A percentile compares a stretch with the other conserved stretches of the same genome.
Conservation (phyloP, 2,329 filamentous ascomycete genomes). For the Juglanconis oblonga region DNA sequence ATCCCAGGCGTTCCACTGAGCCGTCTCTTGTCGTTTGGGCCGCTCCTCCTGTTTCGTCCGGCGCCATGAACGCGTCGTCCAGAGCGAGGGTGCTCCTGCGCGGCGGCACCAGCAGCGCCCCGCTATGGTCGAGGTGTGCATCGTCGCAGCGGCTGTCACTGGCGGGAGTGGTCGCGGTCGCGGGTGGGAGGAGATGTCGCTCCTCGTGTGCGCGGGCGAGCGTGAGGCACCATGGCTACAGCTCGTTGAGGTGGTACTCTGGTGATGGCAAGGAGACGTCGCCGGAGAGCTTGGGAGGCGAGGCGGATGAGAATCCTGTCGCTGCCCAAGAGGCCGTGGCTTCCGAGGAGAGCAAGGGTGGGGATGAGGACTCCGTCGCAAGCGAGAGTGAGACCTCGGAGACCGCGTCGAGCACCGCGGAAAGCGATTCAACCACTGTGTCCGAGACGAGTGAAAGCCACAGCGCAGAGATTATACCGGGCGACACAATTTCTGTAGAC, state of each 20-base stretch:
- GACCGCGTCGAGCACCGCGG: not conserved
- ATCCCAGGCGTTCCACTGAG: too few species aligned
- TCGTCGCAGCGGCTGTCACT: not conserved
- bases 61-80: constrained; percentile 5
- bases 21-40: too few species aligned
- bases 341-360: not conserved
- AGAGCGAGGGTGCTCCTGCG: constrained; percentile 4
- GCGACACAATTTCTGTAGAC: too few species aligned
- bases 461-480: too few species aligned
- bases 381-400: constrained; percentile 5
- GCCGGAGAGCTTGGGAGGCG: not conserved
- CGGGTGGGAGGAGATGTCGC: not conserved
- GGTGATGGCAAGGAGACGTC: not conserved
- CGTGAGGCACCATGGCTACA: too few species aligned
- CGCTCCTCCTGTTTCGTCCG: not conserved
- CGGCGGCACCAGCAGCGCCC: not conserved
- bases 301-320: not conserved
- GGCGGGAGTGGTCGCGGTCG: not conserved
- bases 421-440: not conserved
- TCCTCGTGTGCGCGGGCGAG: not conserved
- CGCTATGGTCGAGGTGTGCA: not conserved
- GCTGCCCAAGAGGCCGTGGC: not conserved
- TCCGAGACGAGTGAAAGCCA: too few species aligned
- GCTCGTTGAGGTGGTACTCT: too few species aligned
- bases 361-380: not conserved